Conservation (phyloP, 257 asterid species). For the Scutellaria galericulata region DNA sequence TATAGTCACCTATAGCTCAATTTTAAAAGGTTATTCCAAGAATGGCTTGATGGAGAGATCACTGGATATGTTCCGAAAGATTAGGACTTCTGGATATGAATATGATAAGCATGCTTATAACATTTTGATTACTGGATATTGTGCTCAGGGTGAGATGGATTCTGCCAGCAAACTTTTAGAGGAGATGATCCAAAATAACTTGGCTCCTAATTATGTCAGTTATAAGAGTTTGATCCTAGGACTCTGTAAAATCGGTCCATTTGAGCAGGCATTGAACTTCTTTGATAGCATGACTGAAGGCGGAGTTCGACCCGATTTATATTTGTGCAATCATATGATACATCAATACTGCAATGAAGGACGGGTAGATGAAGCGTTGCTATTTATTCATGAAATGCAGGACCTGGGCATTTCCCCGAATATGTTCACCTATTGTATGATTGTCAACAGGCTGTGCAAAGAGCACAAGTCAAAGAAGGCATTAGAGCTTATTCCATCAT, state of each 20-base stretch:
- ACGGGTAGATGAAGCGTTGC: too few species aligned
- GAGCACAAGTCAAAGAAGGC: slow-evolving; percentile 51
- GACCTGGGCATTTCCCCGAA: slow-evolving; percentile 43
- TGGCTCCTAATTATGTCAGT: slow-evolving; percentile 47
- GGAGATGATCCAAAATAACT: slow-evolving; percentile 56
- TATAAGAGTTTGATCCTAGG: slow-evolving; percentile 49
- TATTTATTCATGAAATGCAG: too few species aligned
- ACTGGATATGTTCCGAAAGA: slow-evolving; percentile 44
- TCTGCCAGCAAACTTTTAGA: slow-evolving; percentile 50
- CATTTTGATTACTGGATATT: slow-evolving; percentile 59
- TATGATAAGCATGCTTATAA: slow-evolving; percentile 53
- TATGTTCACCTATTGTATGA: slow-evolving; percentile 39
- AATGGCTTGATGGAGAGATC: slow-evolving; percentile 47
- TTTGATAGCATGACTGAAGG: slow-evolving; percentile 44
- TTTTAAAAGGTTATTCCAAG: slow-evolving; percentile 49
- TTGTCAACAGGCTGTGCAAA: slow-evolving; percentile 54
- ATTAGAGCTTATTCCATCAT: slow-evolving; percentile 55
- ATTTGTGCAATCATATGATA: slow-evolving; percentile 46
- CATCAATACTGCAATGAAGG: too few species aligned
- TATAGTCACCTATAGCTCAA: slow-evolving; percentile 52
- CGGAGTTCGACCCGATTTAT: slow-evolving; percentile 34
- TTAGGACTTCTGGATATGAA: slow-evolving; percentile 48
- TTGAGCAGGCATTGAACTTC: slow-evolving; percentile 43
- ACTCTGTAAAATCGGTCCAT: slow-evolving; percentile 47
- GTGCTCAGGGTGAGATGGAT: slow-evolving; percentile 54